Base-by-base conservation (phyloP, 2,329 filamentous ascomycete species). In the Aureobasidium subglaciale region DNA sequence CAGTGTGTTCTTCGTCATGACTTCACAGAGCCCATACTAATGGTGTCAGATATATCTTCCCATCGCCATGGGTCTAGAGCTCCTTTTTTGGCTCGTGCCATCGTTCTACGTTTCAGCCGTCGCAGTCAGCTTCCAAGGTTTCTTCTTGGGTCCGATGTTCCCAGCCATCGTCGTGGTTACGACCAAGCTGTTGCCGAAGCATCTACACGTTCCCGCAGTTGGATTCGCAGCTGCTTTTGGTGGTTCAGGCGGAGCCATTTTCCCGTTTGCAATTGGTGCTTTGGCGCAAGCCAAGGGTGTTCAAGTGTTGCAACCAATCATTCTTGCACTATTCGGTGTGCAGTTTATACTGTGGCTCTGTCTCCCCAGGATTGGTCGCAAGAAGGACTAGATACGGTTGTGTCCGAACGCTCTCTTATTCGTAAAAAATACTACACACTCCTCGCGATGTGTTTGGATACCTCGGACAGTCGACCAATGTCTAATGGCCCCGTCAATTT, bases 21-120 rank as follows among this genome's bases (percentile, higher is more conserved):
- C 24, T 7, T 11, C 15, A 6, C 5, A 13, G 16, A 18, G 7
- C 11, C n/a, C 5, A 18, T 29, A 6, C 41, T 43, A 8, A 43
- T 3, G 8, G 8, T 2, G 2, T 20, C 15, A 74, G 71, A 76
- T 77, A 58, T 95, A 93, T 67, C 76, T 92, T 7, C 63, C 79
- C 5, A 66, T 84, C 7, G 78, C 80, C 15, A 80, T 89, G 55
- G 81, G 63, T 0, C 75, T 89, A 25, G 79, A 90, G 64, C 72
- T 93, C 2, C 70, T 91, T 57, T 89, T 91, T 72, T 93, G 88
- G 88, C 81, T 91, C 4, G 84, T 93, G 0, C 88, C 88, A 0
- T 80, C 81, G 56, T 89, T 91, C 65, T 78, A 86, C 58, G 84
- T 87, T 25, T 87, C 86, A 0, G 83, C 87, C 8, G 75, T 90